Conservation (phyloP, 768 basidiomycete genomes). For the Sarcodon aspratus region DNA sequence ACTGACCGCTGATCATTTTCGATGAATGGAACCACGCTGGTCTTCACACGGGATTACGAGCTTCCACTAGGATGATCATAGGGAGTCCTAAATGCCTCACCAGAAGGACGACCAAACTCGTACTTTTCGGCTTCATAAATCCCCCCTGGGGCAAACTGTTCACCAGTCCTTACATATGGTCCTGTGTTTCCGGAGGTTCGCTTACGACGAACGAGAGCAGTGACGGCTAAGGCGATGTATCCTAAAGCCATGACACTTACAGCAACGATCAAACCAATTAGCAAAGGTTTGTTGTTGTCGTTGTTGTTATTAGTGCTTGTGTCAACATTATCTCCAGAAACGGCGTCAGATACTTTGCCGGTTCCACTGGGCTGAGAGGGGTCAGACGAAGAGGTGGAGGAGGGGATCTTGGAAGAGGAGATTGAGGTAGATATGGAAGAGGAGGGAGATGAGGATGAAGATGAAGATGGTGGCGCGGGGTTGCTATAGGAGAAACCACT, state of each 20-base stretch:
- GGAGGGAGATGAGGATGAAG: not conserved
- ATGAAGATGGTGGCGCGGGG: slow-evolving; percentile 11
- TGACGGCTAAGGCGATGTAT: not conserved
- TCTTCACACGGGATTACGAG: too few species aligned
- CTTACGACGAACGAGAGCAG: not conserved
- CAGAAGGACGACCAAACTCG: not conserved
- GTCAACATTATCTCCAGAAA: not conserved
- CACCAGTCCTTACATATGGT: not conserved
- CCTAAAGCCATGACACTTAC: not conserved
- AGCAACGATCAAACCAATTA: not conserved
- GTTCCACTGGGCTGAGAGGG: too few species aligned
- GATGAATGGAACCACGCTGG: too few species aligned
- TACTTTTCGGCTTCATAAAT: not conserved
- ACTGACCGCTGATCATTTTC: too few species aligned
- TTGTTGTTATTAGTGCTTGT: not conserved
- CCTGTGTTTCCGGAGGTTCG: not conserved
- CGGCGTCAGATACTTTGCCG: too few species aligned
- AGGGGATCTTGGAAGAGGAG: not conserved
- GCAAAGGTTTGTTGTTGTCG: not conserved
- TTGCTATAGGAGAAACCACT: slow-evolving; percentile 1
- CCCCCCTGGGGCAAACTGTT: not conserved
- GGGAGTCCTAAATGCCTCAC: not conserved
- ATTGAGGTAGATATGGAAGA: not conserved
- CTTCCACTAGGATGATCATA: not conserved
- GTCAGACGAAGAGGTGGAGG: too few species aligned